Percentiles rank a stretch among this genome's conserved stretches.
These are phyloP conservation scores for Alternaria ventricosa DNA, from an alignment of 2,329 filamentous ascomycete species.

Conservation along the genomic window DNA sequence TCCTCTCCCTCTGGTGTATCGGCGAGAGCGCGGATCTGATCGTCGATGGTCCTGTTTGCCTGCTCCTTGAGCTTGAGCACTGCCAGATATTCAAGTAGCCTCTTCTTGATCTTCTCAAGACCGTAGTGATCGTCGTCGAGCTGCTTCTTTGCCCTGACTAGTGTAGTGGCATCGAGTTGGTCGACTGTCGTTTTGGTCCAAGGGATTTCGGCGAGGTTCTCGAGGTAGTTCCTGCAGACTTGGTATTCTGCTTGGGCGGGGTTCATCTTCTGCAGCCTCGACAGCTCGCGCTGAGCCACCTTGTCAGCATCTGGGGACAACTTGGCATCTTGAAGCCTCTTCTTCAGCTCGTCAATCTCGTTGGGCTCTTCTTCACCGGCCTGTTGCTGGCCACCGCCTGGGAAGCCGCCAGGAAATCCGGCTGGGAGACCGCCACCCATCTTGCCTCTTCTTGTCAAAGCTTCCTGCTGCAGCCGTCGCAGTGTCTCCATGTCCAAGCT, in stretches of 20 bases:
- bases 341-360: slow-evolving; percentile 89
- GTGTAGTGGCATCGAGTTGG: slow-evolving; percentile 79
- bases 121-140: slow-evolving; percentile 97
- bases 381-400: slow-evolving; percentile 54
- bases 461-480: slow-evolving; percentile 52
- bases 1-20: slow-evolving; percentile 50
- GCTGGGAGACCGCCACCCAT: slow-evolving; percentile 42
- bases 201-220: slow-evolving; percentile 91
- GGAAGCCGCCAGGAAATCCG: slow-evolving; percentile 51
- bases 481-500: slow-evolving; percentile 54
- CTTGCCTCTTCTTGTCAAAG: slow-evolving; percentile 45
- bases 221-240: slow-evolving; percentile 89
- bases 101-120: slow-evolving; percentile 95
- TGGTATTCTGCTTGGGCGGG: slow-evolving; percentile 96
- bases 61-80: slow-evolving; percentile 95
- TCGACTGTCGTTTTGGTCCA: slow-evolving; percentile 88
- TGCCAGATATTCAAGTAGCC: slow-evolving; percentile 91
- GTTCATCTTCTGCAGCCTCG: slow-evolving; percentile 91
- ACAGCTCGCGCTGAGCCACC: slow-evolving; percentile 88
- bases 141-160: slow-evolving; percentile 82
- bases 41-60: slow-evolving; percentile 82
- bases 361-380: slow-evolving; percentile 77
- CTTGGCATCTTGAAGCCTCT: slow-evolving; percentile 81
- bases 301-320: slow-evolving; percentile 85
- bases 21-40: slow-evolving; percentile 69